These are phyloP conservation scores for Tuber microsphaerosporum DNA, from an alignment of 495 filamentous ascomycete genomes.

Conservation along the genomic window DNA sequence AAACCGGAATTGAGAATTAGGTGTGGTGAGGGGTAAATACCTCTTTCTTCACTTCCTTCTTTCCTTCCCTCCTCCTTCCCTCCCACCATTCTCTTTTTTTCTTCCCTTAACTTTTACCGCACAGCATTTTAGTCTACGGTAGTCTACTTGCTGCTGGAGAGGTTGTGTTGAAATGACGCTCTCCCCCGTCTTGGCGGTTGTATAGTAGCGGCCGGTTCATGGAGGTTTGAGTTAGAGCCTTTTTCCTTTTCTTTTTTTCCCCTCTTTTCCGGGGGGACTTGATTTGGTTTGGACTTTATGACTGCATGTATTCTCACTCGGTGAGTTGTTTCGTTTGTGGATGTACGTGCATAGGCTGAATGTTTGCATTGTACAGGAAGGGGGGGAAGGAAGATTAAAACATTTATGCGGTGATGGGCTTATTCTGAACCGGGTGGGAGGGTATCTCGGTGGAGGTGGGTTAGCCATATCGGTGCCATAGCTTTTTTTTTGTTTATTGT, in stretches of 20 bases:
- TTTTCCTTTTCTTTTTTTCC: neutral
- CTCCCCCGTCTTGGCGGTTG: neutral
- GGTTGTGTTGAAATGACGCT: neutral
- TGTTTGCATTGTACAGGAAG: neutral
- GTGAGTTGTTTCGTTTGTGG: neutral
- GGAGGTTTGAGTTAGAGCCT: neutral
- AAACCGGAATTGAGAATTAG: neutral
- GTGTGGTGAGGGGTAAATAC: constrained; percentile 4
- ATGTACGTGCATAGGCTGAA: neutral
- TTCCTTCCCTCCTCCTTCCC: neutral
- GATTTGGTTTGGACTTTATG: neutral
- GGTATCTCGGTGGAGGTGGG: neutral
- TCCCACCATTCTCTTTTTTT: no score
- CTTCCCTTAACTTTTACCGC: no score
- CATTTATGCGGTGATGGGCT: neutral
- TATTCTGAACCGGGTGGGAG: neutral
- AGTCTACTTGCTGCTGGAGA: neutral
- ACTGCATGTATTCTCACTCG: neutral
- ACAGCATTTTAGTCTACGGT: neutral
- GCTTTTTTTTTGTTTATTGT: neutral
- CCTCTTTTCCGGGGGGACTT: neutral
- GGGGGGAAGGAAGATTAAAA: neutral
- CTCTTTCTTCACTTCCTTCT: neutral
- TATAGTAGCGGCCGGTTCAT: neutral
- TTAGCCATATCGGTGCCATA: neutral